Evolutionary conservation across 1,139 yeast genomes (phyloP), one percentile per base, ranked within the genome.

Genomic region (Lodderomyces orthopsilosis): DNA sequence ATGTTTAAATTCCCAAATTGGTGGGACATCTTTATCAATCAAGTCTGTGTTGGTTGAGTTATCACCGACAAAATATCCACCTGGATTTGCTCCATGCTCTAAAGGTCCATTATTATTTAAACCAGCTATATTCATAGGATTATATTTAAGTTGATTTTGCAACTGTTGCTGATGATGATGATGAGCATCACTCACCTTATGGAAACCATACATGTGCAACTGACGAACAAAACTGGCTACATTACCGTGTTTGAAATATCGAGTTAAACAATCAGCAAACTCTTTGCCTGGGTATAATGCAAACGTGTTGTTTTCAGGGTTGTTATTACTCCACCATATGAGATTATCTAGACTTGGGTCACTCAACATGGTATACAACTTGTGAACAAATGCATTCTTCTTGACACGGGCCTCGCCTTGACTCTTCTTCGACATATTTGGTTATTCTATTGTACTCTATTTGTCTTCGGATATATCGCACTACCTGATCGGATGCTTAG

Each of bases 1-100:
- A 58, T 91, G 98, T 51, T 84, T 83, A 65, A 91, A 91, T 62
- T 88, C 95, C 98, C 98, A 91, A 4, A 77, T 57, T 48, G 71
- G 65, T 19, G 64, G 62, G 32, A 53, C 46, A 43, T 59, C 66
- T 41, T 63, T 57, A 39, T 61, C 65, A 34, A 28, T 15, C 15
- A 18, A 19, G 18, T 37, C 32, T 6, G 27, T 9, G 24, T 38
- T 27, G 6, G 18, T 7, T 17, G 12, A 13, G 18, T 38, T 19
- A 15, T 36, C 18, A 26, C 35, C 28, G 4, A 17, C 6, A n/a
- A 10, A 18, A 30, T 30, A 17, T 6, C 34, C 19, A 8, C 23
- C 21, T 12, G 23, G 5, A n/a, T 6, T n/a, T 10, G 23, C 23
- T 17, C 21, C 35, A 24, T 15, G 33, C 8, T 27, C 32, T 5